Evolutionary conservation across 2,329 filamentous ascomycete species (phyloP).

Genomic region (Botrytis deweyae): DNA sequence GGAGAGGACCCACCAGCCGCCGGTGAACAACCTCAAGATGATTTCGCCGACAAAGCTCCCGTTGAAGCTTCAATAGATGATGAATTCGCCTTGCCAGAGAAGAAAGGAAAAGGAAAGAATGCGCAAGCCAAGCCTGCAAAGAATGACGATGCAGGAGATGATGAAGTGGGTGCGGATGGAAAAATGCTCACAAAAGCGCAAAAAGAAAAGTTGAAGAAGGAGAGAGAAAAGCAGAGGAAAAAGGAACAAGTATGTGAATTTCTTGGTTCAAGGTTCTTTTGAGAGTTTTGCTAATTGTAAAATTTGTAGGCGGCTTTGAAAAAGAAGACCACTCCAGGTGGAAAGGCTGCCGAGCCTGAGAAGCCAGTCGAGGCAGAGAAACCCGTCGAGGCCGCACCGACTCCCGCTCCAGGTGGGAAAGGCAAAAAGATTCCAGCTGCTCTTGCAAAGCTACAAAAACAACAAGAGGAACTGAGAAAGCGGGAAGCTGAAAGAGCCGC

Average conservation of each 20-base stretch:
- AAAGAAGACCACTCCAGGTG: constrained; percentile 66
- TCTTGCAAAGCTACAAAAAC: constrained; percentile 71
- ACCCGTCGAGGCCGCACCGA: constrained; percentile 45
- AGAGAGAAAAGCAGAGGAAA: constrained; percentile 96
- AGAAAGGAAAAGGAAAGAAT: constrained; percentile 69
- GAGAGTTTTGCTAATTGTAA: constrained; percentile 20
- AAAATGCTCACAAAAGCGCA: constrained; percentile 93
- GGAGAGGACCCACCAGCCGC: constrained; percentile 57
- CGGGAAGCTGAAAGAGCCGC: constrained; percentile 63
- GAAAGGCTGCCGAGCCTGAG: constrained; percentile 56
- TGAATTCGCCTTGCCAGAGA: constrained; percentile 74
- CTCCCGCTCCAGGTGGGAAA: constrained; percentile 61
- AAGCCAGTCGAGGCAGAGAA: constrained; percentile 53
- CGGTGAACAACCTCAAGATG: constrained; percentile 41
- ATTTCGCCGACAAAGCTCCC: constrained; percentile 67
- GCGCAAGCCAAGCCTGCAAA: constrained; percentile 47
- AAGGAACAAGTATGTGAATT: constrained; percentile 77
- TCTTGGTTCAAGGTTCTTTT: background rate
- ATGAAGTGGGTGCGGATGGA: constrained; percentile 56
- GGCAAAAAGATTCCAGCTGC: constrained; percentile 85
- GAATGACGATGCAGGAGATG: constrained; percentile 47
- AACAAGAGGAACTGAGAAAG: constrained; percentile 73
- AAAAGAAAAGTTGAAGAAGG: constrained; percentile 97
- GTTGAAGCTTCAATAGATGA: constrained; percentile 81
- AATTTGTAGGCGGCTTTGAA: constrained; percentile 63